Evolutionary conservation across 345 rosid genomes (phyloP), one percentile per base, ranked within the genome.

Genomic region (Balakata baccata): DNA sequence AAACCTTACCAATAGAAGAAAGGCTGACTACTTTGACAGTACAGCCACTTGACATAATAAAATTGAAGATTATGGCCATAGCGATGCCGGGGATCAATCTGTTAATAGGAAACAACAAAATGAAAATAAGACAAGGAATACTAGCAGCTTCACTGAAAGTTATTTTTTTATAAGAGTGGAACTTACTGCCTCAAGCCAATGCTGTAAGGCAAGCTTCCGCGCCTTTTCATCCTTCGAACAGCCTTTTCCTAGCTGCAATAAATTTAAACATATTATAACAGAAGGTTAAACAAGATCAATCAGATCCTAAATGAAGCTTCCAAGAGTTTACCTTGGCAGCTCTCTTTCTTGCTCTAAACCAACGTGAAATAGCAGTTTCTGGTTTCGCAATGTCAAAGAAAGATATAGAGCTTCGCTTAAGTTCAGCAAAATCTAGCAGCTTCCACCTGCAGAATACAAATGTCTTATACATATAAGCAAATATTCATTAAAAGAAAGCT

Each of bases 161-260:
- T 49, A 70, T n/a, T 41, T 29, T 38, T 11, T 29, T 25, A 5
- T 43, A 39, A 41, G 0, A 8, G 14, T 66, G 13, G 53, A 37
- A 80, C 96, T 90, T 83, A 94, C 98, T 11, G 96, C 98, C 66
- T 94, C 98, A 43, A 94, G 97, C 97, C 98, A 94, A 72, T 94
- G 98, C 76, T 92, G 98, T 74, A 94, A 81, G 73, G 98, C 97
- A 60, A 94, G 89, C 70, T 94, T 88, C 57, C 93, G 84, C 72
- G 97, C 98, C 75, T 86, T 92, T 73, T 81, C 92, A 72, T 89
- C 93, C 79, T 92, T 89, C 4, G 97, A 92, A 77, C 86, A 86
- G 46, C 97, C 98, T 84, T 94, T 92, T 68, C 98, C 98, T 6
- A 94, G 90, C 97, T 94, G 81, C 39, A 70, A 54, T 3, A 60